Base-by-base conservation (phyloP, 306 rosid genomes). In the Acmispon strigosus region DNA sequence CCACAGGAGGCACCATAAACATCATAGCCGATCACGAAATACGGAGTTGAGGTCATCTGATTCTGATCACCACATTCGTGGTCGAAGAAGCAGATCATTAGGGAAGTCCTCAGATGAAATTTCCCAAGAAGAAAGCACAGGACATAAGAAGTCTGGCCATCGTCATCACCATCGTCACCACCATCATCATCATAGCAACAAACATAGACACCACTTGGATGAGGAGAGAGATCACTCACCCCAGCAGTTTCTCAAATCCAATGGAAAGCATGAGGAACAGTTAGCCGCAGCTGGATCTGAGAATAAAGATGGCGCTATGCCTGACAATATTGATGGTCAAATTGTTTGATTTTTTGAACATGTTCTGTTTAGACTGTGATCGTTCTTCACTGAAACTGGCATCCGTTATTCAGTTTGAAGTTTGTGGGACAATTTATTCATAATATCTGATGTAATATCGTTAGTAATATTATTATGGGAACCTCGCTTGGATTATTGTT, bases 91-190 rank as follows among this genome's bases (percentile, higher is more conserved):
- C 80, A 81, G 67, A 75, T 84, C 88, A 22, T 10, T 69, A 7
- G 86, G 75, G 36, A 87, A 76, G 77, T 82, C 86, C 2, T 84
- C 87, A 13, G 94, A 89, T 62, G 92, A 80, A 65, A 72, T 67
- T 65, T 74, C 53, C 27, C 86, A 86, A 36, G 85, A 85, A 16
- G 81, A 75, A 44, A 73, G 56, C 39, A 76, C 59, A 69, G 72
- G 52, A 69, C 87, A 73, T 53, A 85, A 75, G 73, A 80, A 52
- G 71, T 24, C 66, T 69, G 75, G 76, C 44, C 86, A 60, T 22
- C 82, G 73, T 3, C 82, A 55, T 69, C 82, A 66, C 4, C 82
- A 47, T 24, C 82, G n/a, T 10, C 78, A 66, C 47, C 86, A 32
- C 18, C 89, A 52, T 19, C 85, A 70, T 17, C 86, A 67, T 14